Percentiles rank a stretch among this genome's conserved stretches.
These are phyloP conservation scores for Jacaranda copaia DNA, from an alignment of 257 asterid genomes.

Conservation along the genomic window DNA sequence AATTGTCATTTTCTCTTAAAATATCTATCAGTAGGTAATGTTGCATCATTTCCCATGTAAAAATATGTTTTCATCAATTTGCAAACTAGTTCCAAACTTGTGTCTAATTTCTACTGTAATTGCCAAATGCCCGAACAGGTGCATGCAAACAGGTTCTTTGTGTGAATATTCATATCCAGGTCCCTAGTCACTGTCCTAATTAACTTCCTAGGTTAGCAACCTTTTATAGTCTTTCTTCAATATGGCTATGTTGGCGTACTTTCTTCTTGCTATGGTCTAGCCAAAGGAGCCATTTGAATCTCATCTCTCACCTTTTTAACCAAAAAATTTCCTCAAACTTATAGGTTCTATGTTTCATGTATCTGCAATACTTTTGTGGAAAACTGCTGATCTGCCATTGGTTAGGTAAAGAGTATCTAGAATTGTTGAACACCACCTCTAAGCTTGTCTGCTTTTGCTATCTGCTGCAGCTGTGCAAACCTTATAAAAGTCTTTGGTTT, in stretches of 20 bases:
- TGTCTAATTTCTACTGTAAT: background rate
- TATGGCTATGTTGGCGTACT: background rate
- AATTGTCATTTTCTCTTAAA: background rate
- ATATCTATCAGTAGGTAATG: background rate
- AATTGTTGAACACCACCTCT: background rate
- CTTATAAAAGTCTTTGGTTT: background rate
- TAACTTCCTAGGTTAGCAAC: slow-evolving; percentile 1
- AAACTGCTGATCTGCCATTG: slow-evolving; percentile 10
- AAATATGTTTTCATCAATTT: slow-evolving; percentile 8
- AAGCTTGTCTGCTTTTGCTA: background rate
- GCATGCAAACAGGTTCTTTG: background rate
- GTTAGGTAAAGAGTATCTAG: background rate
- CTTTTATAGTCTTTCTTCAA: background rate
- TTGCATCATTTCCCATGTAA: slow-evolving; percentile 13
- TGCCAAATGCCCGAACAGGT: background rate
- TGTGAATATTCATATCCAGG: background rate
- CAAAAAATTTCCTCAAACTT: background rate
- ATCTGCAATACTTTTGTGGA: slow-evolving; percentile 5
- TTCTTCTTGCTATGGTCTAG: slow-evolving; percentile 17
- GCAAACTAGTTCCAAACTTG: background rate
- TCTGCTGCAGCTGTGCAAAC: slow-evolving; percentile 7
- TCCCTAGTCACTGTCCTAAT: background rate
- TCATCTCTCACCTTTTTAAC: background rate
- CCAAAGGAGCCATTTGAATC: slow-evolving; percentile 2
- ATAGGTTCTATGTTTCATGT: background rate